These are phyloP conservation scores for Isabelozyma heimii DNA, from an alignment of 805 yeast genomes.

Conservation along the genomic window DNA sequence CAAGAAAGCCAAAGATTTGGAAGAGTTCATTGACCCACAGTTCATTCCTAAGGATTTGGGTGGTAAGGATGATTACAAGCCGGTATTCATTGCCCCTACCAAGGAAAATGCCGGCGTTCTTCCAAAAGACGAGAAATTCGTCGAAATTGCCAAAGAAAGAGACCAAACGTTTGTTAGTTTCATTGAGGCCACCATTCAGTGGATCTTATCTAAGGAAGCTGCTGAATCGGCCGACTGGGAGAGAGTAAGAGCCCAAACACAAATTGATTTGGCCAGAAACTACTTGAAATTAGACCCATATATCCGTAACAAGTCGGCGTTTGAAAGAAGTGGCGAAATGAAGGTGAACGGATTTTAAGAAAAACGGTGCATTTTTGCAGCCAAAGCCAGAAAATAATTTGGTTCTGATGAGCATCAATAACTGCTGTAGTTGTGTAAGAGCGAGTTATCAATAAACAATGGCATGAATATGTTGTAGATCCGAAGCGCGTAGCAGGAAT, in stretches of 20 bases:
- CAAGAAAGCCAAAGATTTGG: conserved; percentile 63
- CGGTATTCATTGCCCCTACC: conserved; percentile 61
- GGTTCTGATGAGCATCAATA: too few relatives aligned
- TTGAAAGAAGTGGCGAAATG: conserved; percentile 62
- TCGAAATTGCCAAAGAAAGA: conserved; percentile 47
- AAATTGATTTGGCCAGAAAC: conserved; percentile 52
- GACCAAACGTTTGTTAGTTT: conserved; percentile 47
- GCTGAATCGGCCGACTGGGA: conserved; percentile 45
- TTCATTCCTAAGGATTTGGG: conserved; percentile 72
- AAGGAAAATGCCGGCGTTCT: conserved; percentile 68
- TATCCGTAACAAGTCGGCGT: conserved; percentile 68
- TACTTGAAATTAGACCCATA: conserved; percentile 74
- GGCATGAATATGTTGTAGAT: too few relatives aligned
- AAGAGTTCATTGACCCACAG: conserved; percentile 54
- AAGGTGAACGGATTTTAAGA: not conserved
- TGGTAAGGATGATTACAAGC: conserved; percentile 62
- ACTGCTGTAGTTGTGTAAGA: too few relatives aligned
- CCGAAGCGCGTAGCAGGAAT: too few relatives aligned
- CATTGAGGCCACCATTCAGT: conserved; percentile 60
- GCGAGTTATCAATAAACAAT: too few relatives aligned
- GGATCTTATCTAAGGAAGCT: conserved; percentile 63
- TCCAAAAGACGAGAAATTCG: conserved; percentile 39
- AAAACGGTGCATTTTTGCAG: not conserved
- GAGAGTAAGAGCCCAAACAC: conserved; percentile 51
- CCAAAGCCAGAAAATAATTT: not conserved